Percentiles rank a stretch among this genome's conserved stretches.
phyloP scores from a whole-genome alignment of 1,139 yeast genomes.

The Barnettozyma hawaiiensis region DNA sequence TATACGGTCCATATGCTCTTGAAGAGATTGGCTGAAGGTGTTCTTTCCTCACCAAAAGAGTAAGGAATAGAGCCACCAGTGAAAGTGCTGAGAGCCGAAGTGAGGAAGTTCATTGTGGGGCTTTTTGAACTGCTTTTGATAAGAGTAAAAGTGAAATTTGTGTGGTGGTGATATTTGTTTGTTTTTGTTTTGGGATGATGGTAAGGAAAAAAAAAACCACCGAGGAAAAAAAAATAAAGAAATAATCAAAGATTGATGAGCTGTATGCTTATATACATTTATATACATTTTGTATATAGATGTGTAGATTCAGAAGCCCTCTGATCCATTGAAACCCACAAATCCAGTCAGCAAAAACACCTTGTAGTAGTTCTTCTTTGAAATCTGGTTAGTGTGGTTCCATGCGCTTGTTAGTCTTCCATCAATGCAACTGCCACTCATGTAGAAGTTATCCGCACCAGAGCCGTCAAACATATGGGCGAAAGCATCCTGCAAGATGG shows the following conservation, averaged over 20 bases:
- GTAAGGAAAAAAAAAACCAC: too few relatives aligned
- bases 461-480: slow-evolving; percentile 73
- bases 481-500: slow-evolving; percentile 60
- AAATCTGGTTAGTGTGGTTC: slow-evolving; percentile 68
- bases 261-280: too few relatives aligned
- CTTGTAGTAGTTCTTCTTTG: slow-evolving; percentile 58
- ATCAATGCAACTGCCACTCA: slow-evolving; percentile 77
- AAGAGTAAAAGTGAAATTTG: too few relatives aligned
- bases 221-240: too few relatives aligned
- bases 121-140: not conserved
- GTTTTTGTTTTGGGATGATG: not conserved
- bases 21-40: slow-evolving; percentile 25
- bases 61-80: slow-evolving; percentile 56
- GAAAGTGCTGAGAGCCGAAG: slow-evolving; percentile 50
- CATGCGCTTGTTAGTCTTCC: slow-evolving; percentile 74
- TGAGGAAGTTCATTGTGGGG: slow-evolving; percentile 56
- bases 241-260: too few relatives aligned
- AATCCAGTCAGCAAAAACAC: slow-evolving; percentile 63
- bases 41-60: slow-evolving; percentile 42
- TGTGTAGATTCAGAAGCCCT: slow-evolving; percentile 33
- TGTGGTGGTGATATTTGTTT: not conserved
- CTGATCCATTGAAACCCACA: slow-evolving; percentile 68
- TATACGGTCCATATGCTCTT: slow-evolving; percentile 38
- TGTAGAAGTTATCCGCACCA: slow-evolving; percentile 73
- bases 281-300: too few relatives aligned